Base-by-base conservation (phyloP, 352 stramenopile genomes). In the Thalassiosira mediterranea region DNA sequence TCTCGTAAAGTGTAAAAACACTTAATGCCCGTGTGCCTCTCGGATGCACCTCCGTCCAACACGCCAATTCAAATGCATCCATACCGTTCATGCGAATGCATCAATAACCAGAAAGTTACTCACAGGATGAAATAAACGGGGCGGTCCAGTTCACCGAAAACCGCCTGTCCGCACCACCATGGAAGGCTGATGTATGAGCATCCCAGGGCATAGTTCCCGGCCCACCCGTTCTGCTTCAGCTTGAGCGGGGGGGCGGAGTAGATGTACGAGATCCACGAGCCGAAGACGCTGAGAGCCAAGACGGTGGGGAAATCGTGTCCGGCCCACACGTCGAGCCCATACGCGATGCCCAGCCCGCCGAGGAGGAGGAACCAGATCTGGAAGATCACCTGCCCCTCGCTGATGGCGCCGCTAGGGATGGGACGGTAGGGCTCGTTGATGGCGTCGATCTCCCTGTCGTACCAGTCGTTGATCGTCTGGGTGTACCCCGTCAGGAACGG, bases 391-490 rank as follows among this genome's bases (percentile, higher is more conserved):
- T 94, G 71, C 44, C 84, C 78, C 76, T 95, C 88, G 49, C 79
- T 84, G 67, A 95, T 95, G 15, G 77, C 77, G 17, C 91, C 91
- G 58, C 72, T 90, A 5, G 91, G 91, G 63, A 96, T 96, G 1
- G 91, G 91, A 67, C 91, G 78, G 73, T 96, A 94, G 1, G 91
- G 91, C 83, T 96, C 91, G 62, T 96, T 96, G 64, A 96, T 96
- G 21, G 91, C 91, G 87, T 96, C 91, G 72, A 96, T 95, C 25
- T 96, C 91, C 32, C 89, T 75, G 86, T 96, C 91, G 77, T 96
- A 95, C 91, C 91, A 96, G 79, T 96, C 91, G 76, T 96, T 96
- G 54, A 96, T 95, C 15, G 91, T 96, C 83, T 95, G 91, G 21
- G 90, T 95, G 72, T 93, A 96, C 49, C 91, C 91, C n/a, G 90